Base-by-base conservation (phyloP, 1,284 basidiomycete species). In the Tilletia setariae region DNA sequence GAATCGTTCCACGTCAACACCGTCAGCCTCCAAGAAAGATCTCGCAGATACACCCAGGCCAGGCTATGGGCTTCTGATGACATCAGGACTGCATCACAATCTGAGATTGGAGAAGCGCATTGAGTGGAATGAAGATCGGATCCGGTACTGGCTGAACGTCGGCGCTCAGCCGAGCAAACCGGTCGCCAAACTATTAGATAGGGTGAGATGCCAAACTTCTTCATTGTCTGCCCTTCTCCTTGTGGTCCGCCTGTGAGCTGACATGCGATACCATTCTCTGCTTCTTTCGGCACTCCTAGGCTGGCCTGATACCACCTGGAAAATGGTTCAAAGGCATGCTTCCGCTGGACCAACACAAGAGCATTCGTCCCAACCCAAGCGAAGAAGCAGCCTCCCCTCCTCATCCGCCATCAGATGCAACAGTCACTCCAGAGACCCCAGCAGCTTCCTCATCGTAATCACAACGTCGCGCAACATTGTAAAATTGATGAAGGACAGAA, bases 121-220 rank as follows among this genome's bases (percentile, higher is more conserved):
- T 66, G 88, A 91, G 80, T 96, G 93, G 93, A 92, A 93, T 83
- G 89, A 90, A 53, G 89, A 91, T 72, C 88, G 94, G 81, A 93
- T 98, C 83, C 87, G 86, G 70, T 93, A 93, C 82, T 98, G 94
- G 94, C 84, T 98, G 35, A 85, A 86, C 40, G 88, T 91, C 28
- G 94, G 93, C 1, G 94, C 94, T 42, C 85, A 89, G 74, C 94
- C 94, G 0, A 91, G 89, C 62, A 89, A 89, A 75, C 87, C 89
- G 6, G 92, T 91, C 2, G 88, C 90, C 35, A 89, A 87, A 76
- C 78, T 97, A 70, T 84, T 98, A 75, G 89, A 91, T 81, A 85
- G 89, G 85, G 94, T 94, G 80, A 79, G n/a, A 25, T 40, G n/a
- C 15, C 13, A 40, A 3, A 44, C 21, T 62, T 53, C n/a, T 23